Percentiles rank a stretch among this genome's conserved stretches.
phyloP scores from a whole-genome alignment of 257 asterid genomes.

The Linaria vulgaris region DNA sequence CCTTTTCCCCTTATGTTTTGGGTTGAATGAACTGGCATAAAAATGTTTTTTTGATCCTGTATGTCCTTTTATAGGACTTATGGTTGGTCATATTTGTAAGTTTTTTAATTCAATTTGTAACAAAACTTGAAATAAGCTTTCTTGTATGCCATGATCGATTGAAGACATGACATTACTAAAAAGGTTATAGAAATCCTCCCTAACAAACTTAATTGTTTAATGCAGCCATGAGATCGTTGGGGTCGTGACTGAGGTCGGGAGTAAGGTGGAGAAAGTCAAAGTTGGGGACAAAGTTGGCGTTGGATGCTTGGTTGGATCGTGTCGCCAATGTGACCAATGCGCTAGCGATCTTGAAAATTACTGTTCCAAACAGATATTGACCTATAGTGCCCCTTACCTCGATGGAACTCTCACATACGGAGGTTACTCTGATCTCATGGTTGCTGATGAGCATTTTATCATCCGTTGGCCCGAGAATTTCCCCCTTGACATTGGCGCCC shows the following conservation, averaged over 20 bases:
- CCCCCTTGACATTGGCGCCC: slow-evolving; percentile 53
- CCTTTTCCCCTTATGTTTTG: too few species aligned
- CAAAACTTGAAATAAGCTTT: too few species aligned
- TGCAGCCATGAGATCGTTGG: slow-evolving; percentile 71
- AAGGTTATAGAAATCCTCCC: too few species aligned
- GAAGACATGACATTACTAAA: too few species aligned
- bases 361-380: slow-evolving; percentile 38
- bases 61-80: too few species aligned
- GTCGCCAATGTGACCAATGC: slow-evolving; percentile 54
- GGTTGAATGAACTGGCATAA: too few species aligned
- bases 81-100: too few species aligned
- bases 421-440: slow-evolving; percentile 56
- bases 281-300: slow-evolving; percentile 66
- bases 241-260: slow-evolving; percentile 57
- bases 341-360: slow-evolving; percentile 47
- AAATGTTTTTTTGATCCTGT: too few species aligned
- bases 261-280: slow-evolving; percentile 46
- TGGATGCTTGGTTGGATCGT: slow-evolving; percentile 64
- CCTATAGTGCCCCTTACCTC: slow-evolving; percentile 29
- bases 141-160: too few species aligned
- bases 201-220: neutral
- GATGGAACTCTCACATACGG: slow-evolving; percentile 56
- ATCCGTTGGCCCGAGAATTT: slow-evolving; percentile 54
- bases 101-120: too few species aligned
- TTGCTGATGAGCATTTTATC: slow-evolving; percentile 51